phyloP scores from a whole-genome alignment of 352 stramenopile species.

The Blastocystis hominis region DNA sequence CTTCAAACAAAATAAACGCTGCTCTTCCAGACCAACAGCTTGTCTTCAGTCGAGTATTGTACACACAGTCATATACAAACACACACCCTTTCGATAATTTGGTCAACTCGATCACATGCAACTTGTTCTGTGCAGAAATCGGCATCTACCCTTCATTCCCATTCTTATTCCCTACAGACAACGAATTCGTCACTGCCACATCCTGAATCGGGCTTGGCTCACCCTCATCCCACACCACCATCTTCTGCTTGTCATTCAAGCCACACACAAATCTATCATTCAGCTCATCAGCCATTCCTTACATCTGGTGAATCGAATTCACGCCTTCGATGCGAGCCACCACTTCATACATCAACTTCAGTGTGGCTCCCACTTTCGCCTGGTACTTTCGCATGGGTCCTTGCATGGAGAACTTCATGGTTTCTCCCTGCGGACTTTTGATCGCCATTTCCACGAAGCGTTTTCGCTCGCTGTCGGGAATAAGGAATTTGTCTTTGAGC shows the following conservation, averaged over 20 bases:
- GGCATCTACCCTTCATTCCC: no score
- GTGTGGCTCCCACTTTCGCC: background rate
- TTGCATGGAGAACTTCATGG: background rate
- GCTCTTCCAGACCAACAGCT: background rate
- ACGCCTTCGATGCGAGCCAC: background rate
- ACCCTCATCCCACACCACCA: background rate
- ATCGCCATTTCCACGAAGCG: background rate
- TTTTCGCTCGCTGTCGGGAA: background rate
- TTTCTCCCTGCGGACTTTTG: background rate
- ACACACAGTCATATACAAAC: conserved; percentile 23
- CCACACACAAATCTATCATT: conserved; percentile 7
- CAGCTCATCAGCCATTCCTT: background rate
- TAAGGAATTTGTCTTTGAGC: background rate
- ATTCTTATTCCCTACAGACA: no score
- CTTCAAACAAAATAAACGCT: conserved; percentile 11
- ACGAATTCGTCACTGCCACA: background rate
- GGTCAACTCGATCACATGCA: background rate
- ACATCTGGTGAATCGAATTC: conserved; percentile 10
- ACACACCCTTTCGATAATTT: background rate
- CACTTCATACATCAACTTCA: background rate
- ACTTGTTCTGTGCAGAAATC: background rate
- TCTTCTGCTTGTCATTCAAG: background rate
- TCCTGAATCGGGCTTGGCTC: background rate
- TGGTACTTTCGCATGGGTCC: background rate
- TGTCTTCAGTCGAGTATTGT: background rate